Conservation (phyloP, 306 rosid species). For the Cicer chorassanicum region DNA sequence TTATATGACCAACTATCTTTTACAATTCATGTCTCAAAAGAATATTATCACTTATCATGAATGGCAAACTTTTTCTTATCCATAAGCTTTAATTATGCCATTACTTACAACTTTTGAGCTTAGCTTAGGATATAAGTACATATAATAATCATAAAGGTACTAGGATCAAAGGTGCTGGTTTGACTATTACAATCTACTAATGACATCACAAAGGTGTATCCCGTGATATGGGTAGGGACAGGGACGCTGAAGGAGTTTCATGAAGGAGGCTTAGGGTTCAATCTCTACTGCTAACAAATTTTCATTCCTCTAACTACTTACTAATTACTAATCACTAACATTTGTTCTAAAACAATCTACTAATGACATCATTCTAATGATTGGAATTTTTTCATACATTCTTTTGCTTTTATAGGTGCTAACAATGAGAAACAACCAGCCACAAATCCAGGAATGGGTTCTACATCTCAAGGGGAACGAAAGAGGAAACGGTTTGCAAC, state of each 20-base stretch:
- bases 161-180: constrained; percentile 18
- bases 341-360: constrained; percentile 2
- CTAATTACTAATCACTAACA: too few relatives aligned
- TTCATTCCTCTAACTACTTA: too few relatives aligned
- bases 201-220: not conserved
- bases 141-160: not conserved
- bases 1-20: constrained; percentile 25
- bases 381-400: constrained; percentile 27
- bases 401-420: constrained; percentile 50
- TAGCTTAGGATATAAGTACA: constrained; percentile 32
- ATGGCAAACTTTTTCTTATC: constrained; percentile 7
- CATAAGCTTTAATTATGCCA: constrained; percentile 27
- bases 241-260: too few relatives aligned
- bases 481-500: constrained; percentile 70
- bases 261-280: too few relatives aligned
- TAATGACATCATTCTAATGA: constrained; percentile 8
- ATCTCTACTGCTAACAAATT: too few relatives aligned
- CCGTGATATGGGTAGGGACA: too few relatives aligned
- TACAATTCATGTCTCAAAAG: constrained; percentile 22
- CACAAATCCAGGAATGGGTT: constrained; percentile 69
- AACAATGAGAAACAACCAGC: constrained; percentile 61
- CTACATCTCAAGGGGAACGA: constrained; percentile 74
- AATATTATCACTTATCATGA: constrained; percentile 19
- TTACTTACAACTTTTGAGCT: constrained; percentile 26
- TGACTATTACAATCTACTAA: constrained; percentile 25